Percentiles rank a stretch among this genome's conserved stretches.
These are phyloP conservation scores for Arthrocladium fulminans DNA, from an alignment of 2,329 filamentous ascomycete genomes.

Conservation along the genomic window DNA sequence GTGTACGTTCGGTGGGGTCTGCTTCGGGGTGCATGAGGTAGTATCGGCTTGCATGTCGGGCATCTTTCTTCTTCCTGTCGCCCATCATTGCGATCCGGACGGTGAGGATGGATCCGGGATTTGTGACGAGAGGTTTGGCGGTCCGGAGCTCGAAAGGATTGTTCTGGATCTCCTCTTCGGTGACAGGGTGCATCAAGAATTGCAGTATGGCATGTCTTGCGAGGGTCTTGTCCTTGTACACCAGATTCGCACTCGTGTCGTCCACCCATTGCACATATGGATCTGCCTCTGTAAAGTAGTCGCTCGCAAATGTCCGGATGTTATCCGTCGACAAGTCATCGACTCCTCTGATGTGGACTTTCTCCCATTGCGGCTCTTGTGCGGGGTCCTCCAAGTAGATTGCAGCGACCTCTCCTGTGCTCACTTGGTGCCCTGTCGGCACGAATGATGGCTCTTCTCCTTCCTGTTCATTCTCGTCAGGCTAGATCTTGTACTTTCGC, in stretches of 20 bases:
- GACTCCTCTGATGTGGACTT: constrained; percentile 76
- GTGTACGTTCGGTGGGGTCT: constrained; percentile 66
- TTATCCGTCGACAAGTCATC: constrained; percentile 72
- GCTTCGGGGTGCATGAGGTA: constrained; percentile 87
- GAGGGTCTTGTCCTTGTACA: constrained; percentile 54
- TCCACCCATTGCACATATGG: constrained; percentile 82
- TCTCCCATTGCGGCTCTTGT: constrained; percentile 36
- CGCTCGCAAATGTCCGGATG: constrained; percentile 63
- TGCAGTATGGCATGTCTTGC: constrained; percentile 47
- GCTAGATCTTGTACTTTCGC: constrained; percentile 7
- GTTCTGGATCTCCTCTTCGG: constrained; percentile 36
- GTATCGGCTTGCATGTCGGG: constrained; percentile 74
- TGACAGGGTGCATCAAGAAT: constrained; percentile 33
- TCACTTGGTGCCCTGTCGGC: constrained; percentile 13
- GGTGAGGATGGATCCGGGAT: constrained; percentile 60
- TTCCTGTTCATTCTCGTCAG: constrained; percentile 18
- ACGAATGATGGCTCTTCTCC: constrained; percentile 23
- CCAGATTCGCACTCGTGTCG: constrained; percentile 77
- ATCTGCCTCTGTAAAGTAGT: constrained; percentile 53
- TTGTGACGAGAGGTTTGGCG: constrained; percentile 59
- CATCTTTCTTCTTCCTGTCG: constrained; percentile 73
- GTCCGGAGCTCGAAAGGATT: constrained; percentile 56
- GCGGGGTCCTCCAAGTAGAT: constrained; percentile 23
- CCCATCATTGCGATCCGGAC: constrained; percentile 64
- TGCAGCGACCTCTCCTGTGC: constrained; percentile 17